Percentiles rank a stretch among this genome's conserved stretches.
These are phyloP conservation scores for Rusavskia elegans DNA, from an alignment of 495 filamentous ascomycete species.

Conservation along the genomic window DNA sequence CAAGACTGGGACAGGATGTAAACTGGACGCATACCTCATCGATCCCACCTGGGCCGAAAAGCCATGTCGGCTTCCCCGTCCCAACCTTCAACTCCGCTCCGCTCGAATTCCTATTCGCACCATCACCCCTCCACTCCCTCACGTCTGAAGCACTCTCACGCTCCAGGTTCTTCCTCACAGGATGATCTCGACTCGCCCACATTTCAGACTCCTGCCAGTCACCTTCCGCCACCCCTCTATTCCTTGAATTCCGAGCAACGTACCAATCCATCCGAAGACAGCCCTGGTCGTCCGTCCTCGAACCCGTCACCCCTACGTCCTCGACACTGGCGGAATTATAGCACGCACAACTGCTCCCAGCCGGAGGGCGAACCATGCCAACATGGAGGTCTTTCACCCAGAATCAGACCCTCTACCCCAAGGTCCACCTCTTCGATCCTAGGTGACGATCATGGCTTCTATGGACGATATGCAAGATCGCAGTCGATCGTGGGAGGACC, in stretches of 20 bases:
- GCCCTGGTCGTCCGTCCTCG: neutral
- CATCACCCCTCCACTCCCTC: neutral
- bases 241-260: neutral
- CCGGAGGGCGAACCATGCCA: neutral
- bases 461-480: neutral
- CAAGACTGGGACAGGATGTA: too few relatives aligned
- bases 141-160: slow-evolving; percentile 1
- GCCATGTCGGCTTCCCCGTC: neutral
- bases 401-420: slow-evolving; percentile 1
- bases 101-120: neutral
- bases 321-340: neutral
- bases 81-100: neutral
- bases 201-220: neutral
- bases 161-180: slow-evolving; percentile 8
- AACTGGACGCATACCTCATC: too few relatives aligned
- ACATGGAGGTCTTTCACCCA: neutral
- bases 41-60: neutral
- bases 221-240: neutral
- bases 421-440: neutral
- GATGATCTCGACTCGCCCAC: slow-evolving; percentile 2
- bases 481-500: slow-evolving; percentile 3
- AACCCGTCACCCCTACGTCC: neutral
- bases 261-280: neutral
- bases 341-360: neutral
- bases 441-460: neutral